phyloP scores from a whole-genome alignment of 306 rosid species.

The Betula pendula region DNA sequence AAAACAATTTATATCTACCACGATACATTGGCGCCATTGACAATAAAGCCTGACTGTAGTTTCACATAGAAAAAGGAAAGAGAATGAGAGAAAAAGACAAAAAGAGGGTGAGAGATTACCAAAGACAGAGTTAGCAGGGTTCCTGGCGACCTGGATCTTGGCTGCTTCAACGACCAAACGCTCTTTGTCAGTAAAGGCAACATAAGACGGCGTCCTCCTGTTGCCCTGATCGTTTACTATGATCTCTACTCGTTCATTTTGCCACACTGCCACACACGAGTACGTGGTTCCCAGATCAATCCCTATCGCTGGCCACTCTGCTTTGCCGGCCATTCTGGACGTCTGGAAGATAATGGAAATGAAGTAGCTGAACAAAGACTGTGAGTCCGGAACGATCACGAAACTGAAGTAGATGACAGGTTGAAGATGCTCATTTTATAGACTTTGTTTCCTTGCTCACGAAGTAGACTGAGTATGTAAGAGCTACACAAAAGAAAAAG shows the following conservation, averaged over 20 bases:
- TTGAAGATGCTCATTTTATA: too few species aligned
- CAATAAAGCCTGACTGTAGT: too few species aligned
- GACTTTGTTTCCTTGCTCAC: too few species aligned
- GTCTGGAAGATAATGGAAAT: background rate
- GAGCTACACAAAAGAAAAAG: fast-evolving
- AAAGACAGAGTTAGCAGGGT: background rate
- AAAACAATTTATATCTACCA: too few species aligned
- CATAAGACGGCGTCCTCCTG: background rate
- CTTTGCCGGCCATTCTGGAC: background rate
- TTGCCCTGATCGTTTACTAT: background rate
- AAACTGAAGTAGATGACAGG: too few species aligned
- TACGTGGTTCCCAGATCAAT: background rate
- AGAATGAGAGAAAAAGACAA: too few species aligned
- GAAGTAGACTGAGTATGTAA: too few species aligned
- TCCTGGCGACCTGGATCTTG: background rate
- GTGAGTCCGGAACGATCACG: too few species aligned
- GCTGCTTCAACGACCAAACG: background rate
- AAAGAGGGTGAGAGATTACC: background rate
- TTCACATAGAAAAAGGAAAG: too few species aligned
- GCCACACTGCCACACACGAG: slow-evolving; percentile 1
- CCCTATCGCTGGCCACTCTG: background rate
- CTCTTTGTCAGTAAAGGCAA: background rate
- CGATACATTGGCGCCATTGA: too few species aligned
- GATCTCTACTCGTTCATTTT: background rate
- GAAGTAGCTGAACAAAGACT: too few species aligned